These are phyloP conservation scores for Nemania serpens DNA, from an alignment of 2,329 filamentous ascomycete species.

Conservation along the genomic window DNA sequence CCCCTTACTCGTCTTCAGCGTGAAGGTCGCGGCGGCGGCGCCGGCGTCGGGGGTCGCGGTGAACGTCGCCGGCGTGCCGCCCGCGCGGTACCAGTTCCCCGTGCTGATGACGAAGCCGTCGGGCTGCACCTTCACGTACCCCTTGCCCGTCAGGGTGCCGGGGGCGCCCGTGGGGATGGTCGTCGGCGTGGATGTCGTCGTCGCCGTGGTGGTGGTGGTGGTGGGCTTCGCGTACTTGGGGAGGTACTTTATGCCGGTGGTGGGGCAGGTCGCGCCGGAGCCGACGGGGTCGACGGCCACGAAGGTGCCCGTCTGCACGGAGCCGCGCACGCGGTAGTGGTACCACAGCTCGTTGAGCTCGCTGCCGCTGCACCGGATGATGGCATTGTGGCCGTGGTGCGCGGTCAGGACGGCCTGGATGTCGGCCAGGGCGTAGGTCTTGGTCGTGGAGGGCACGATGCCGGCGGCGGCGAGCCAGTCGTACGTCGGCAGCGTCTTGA, in stretches of 20 bases:
- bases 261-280: slow-evolving; percentile 63
- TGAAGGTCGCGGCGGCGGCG: slow-evolving; percentile 7
- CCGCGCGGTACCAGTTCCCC: slow-evolving; percentile 26
- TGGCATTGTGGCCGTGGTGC: slow-evolving; percentile 56
- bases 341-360: slow-evolving; percentile 62
- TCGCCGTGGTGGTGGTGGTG: slow-evolving; percentile 7
- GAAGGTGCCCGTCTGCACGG: slow-evolving; percentile 64
- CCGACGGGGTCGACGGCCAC: slow-evolving; percentile 57
- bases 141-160: slow-evolving; percentile 53
- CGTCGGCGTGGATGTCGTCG: slow-evolving; percentile 35
- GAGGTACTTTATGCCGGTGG: slow-evolving; percentile 65
- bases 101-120: slow-evolving; percentile 24
- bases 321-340: slow-evolving; percentile 65
- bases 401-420: slow-evolving; percentile 63
- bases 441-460: slow-evolving; percentile 57
- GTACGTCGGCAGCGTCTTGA: slow-evolving; percentile 69
- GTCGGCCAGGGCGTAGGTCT: slow-evolving; percentile 62
- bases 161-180: slow-evolving; percentile 44
- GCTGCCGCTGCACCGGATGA: slow-evolving; percentile 56
- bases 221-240: slow-evolving; percentile 52
- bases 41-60: slow-evolving; percentile 18
- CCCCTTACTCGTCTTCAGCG: slow-evolving; percentile 27
- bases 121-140: slow-evolving; percentile 58
- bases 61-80: slow-evolving; percentile 26
- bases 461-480: slow-evolving; percentile 64